These are phyloP conservation scores for Turnera subulata DNA, from an alignment of 345 rosid species.

Conservation along the genomic window DNA sequence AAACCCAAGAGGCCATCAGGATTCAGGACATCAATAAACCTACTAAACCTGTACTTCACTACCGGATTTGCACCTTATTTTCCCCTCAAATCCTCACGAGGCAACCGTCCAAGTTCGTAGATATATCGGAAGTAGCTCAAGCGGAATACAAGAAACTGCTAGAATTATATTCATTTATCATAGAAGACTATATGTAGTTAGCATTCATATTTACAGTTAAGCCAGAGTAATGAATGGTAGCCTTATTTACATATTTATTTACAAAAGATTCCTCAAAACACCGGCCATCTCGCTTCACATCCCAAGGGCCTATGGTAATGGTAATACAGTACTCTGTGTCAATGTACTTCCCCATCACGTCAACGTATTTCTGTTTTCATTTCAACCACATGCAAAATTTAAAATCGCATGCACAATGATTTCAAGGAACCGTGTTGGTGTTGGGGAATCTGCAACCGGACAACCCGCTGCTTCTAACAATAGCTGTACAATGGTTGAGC, in stretches of 20 bases:
- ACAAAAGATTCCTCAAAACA: background rate
- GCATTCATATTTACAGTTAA: no score
- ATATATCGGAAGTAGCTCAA: no score
- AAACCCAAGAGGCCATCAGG: no score
- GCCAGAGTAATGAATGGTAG: no score
- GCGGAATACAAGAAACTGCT: no score
- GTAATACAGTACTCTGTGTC: background rate
- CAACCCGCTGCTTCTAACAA: background rate
- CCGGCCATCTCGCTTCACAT: background rate
- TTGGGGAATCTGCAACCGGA: background rate
- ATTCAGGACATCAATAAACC: no score
- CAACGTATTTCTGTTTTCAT: constrained; percentile 1
- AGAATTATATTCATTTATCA: no score
- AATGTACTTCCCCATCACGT: background rate
- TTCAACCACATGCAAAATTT: constrained; percentile 12
- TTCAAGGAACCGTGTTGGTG: background rate
- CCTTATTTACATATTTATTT: background rate
- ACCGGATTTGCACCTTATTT: no score
- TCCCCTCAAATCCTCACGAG: no score
- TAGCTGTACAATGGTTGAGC: constrained; percentile 16
- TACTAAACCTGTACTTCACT: no score
- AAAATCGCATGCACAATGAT: constrained; percentile 17
- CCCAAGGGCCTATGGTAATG: background rate
- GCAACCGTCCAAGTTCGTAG: no score
- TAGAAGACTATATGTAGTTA: no score